phyloP scores from a whole-genome alignment of 176 grass and related monocot species.

The Themeda triandra region DNA sequence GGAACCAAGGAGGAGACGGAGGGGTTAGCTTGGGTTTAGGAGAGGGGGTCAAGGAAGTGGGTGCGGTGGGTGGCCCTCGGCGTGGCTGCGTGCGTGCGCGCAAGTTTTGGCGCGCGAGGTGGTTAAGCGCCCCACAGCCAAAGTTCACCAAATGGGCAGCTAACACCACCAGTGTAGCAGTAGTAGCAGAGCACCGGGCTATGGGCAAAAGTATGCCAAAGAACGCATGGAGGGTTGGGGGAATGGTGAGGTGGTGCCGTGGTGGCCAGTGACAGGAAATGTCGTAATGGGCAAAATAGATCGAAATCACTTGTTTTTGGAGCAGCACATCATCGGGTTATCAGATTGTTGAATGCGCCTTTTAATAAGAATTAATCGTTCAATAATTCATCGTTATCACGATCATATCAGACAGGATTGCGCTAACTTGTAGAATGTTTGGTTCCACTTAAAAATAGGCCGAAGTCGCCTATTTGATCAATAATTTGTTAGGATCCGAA shows the following conservation, averaged over 20 bases:
- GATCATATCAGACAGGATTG: background rate
- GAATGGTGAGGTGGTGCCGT: background rate
- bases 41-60: slow-evolving; percentile 47
- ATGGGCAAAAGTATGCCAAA: background rate
- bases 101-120: slow-evolving; percentile 24
- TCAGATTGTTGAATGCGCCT: background rate
- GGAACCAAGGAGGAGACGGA: background rate
- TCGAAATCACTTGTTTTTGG: background rate
- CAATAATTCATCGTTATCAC: background rate
- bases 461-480: too few species aligned
- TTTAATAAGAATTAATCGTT: background rate
- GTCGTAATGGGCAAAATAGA: background rate
- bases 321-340: background rate
- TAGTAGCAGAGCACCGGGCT: background rate
- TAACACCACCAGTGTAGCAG: slow-evolving; percentile 30
- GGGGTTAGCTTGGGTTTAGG: slow-evolving; percentile 55
- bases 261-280: slow-evolving; percentile 17
- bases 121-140: slow-evolving; percentile 48
- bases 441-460: too few species aligned
- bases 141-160: slow-evolving; percentile 54
- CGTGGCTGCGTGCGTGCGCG: background rate
- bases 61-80: slow-evolving; percentile 33
- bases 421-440: too few species aligned
- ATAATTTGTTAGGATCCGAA: too few species aligned
- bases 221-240: background rate